Conservation (phyloP, 768 basidiomycete species). For the Tricholoma furcatifolium region DNA sequence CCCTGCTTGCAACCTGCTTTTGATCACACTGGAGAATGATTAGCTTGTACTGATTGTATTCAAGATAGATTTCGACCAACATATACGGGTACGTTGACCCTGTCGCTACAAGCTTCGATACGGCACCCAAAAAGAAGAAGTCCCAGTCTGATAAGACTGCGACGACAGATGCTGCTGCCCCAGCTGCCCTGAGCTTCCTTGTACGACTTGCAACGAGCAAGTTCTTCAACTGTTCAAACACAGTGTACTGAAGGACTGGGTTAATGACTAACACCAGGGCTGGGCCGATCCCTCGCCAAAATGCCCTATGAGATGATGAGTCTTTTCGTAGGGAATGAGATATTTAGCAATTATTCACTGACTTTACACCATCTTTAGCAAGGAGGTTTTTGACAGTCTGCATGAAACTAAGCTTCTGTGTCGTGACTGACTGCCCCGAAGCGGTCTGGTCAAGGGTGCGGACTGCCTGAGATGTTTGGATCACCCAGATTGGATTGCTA, state of each 20-base stretch:
- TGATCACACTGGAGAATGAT: constrained; percentile 52
- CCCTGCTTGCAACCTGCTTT: constrained; percentile 78
- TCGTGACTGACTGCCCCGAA: constrained; percentile 26
- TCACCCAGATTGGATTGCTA: constrained; percentile 96
- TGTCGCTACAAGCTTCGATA: constrained; percentile 81
- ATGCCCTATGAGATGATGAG: constrained; percentile 43
- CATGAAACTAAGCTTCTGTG: constrained; percentile 55
- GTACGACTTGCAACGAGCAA: constrained; percentile 64
- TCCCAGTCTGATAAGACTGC: constrained; percentile 78
- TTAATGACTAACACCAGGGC: constrained; percentile 94
- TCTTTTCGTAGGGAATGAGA: neutral
- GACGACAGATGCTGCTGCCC: constrained; percentile 39
- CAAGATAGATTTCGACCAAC: constrained; percentile 25
- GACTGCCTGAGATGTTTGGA: constrained; percentile 88
- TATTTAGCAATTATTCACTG: constrained; percentile 8
- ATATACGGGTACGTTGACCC: constrained; percentile 50
- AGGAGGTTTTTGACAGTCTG: constrained; percentile 71
- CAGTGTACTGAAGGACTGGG: constrained; percentile 92
- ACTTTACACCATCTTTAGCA: constrained; percentile 65
- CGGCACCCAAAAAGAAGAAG: constrained; percentile 91
- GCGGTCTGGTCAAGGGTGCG: constrained; percentile 42
- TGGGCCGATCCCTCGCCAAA: constrained; percentile 93
- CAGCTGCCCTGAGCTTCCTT: constrained; percentile 47
- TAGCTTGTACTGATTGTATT: neutral
- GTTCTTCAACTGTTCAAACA: constrained; percentile 95